Evolutionary conservation across 1,284 basidiomycete genomes (phyloP).

Genomic region (Lignosus rhinocerotis): DNA sequence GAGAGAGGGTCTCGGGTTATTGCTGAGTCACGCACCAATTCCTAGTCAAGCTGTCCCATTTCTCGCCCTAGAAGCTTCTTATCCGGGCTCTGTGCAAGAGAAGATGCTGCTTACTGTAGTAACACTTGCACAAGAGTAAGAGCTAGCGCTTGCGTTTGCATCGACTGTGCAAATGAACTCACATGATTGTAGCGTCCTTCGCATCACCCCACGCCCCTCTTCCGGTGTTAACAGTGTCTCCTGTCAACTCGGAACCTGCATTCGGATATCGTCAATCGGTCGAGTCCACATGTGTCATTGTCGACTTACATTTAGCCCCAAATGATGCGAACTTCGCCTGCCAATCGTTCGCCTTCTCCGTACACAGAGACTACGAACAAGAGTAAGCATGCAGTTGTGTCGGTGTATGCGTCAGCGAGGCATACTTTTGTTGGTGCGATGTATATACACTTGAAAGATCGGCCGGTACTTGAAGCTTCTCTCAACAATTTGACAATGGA

Average conservation of each 20-base stretch:
- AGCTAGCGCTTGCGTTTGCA: not conserved
- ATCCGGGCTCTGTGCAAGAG: too few species aligned
- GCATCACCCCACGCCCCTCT: constrained; percentile 71
- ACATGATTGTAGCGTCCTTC: constrained; percentile 79
- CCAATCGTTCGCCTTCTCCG: constrained; percentile 88
- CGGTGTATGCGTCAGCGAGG: not conserved
- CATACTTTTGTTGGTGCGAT: constrained; percentile 90
- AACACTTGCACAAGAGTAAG: constrained; percentile 45
- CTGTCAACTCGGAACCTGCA: constrained; percentile 86
- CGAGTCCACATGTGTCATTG: too few species aligned
- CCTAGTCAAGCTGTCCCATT: constrained; percentile 91
- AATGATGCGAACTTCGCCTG: constrained; percentile 72
- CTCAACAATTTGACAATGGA: constrained; percentile 81
- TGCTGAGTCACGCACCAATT: constrained; percentile 54
- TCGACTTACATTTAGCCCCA: constrained; percentile 64
- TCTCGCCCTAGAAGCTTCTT: constrained; percentile 71
- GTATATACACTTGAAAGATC: constrained; percentile 76
- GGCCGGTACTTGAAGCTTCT: constrained; percentile 39
- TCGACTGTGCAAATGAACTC: constrained; percentile 9
- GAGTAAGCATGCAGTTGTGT: not conserved
- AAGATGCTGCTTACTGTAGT: constrained; percentile 60
- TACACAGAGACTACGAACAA: constrained; percentile 74
- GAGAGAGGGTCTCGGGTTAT: not conserved
- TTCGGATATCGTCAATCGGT: not conserved
- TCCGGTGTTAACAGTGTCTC: constrained; percentile 74